Evolutionary conservation across 2,329 filamentous ascomycete genomes (phyloP), one percentile per base, ranked within the genome.

Genomic region (Tothia fuscella): DNA sequence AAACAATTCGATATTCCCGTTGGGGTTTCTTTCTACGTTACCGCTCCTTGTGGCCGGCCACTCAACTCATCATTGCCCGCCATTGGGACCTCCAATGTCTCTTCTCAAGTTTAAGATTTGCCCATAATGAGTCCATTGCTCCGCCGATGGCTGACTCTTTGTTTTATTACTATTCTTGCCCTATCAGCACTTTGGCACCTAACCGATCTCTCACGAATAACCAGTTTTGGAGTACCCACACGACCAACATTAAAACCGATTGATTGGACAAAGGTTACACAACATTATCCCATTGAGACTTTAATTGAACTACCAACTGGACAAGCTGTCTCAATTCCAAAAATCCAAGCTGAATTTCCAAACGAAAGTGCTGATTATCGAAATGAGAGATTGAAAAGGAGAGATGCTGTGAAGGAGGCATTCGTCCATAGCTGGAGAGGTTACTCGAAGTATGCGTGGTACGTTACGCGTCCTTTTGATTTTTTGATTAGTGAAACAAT

Each of bases 381-480:
- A 43, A 53, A 51, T 43, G 48, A 55, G 32, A 47, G 43, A 12
- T 20, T 58, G 45, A 57, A 22, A 45, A 53, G 61, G 35, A 53
- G 54, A 41, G 43, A 49, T 7, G 56, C 54, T 29, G 59, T 64
- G 6, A 62, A 60, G 40, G 49, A 55, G 4, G 53, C 53, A 10
- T 63, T 64, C 42, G 38, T 56, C 41, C 58, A 58, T 32, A 56
- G 56, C 3, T 64, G 71, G 66, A 55, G 62, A 10, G 64, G 68
- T 21, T 77, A 77, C 53, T 70, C 64, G 46, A 53, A 62, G 33
- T 53, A 66, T 39, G 72, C 72, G 1, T 75, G 71, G 70, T 53
- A n/a, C n/a, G n/a, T n/a, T n/a, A n/a, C n/a, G n/a, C n/a, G n/a
- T n/a, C n/a, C n/a, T n/a, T n/a, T n/a, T n/a, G n/a, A n/a, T n/a